Evolutionary conservation across 73 alveolate species (phyloP), one percentile per base, ranked within the genome.

Genomic region (Tetrahymena malaccensis): DNA sequence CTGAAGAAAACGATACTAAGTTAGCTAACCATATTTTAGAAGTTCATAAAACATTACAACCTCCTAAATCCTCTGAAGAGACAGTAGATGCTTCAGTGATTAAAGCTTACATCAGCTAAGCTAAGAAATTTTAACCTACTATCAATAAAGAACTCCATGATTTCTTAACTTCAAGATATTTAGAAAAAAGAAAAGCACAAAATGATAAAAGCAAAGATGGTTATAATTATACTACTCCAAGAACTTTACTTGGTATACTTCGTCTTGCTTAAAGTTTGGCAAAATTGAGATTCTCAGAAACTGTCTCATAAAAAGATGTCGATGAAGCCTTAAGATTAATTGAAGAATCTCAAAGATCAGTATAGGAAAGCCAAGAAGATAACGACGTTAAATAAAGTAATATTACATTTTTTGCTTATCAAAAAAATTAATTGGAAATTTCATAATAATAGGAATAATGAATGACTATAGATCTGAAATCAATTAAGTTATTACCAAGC

Each of bases 191-290:
- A 96, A 98, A 84, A 96, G 96, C 57, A 93, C 43, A 95, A 96
- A 93, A 56, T n/a, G 99, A 98, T 70, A 97, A 97, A 34, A 96
- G 95, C 40, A 96, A 97, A 94, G 96, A 96, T 94, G 99, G 99
- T 33, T 98, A 98, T 95, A 97, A 96, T 94, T 99, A 98, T 96
- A 98, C 99, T 34, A 98, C 99, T 37, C 99, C 99, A 37, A 98
- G 99, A 96, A 98, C 99, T 27, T 97, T 99, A 15, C 96, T 99
- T 55, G 99, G 99, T 27, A 97, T 99, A 38, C 96, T 98, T 96
- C 97, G 99, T 56, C 95, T 98, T 43, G 97, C 99, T 40, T 84
- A 94, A 96, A 98, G 97, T 21, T 97, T 96, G 94, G 99, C 99
- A 31, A 98, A 98, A 85, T 96, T 99, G 55, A 95, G 99, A 93